These are phyloP conservation scores for Saccharomyces eubayanus DNA, from an alignment of 805 yeast genomes.

Conservation along the genomic window DNA sequence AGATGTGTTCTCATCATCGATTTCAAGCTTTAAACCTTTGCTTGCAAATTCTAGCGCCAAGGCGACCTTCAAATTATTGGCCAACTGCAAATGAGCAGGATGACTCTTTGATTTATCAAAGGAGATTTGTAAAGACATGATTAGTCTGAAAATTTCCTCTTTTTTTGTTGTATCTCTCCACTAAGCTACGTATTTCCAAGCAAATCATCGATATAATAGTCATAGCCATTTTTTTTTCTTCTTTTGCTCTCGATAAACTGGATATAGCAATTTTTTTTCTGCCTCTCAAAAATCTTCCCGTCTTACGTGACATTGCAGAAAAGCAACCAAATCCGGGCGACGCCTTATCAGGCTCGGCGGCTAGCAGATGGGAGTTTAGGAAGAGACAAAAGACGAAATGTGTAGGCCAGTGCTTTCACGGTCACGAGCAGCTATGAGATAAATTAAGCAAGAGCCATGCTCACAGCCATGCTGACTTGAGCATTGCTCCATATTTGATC, in stretches of 20 bases:
- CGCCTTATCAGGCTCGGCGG: background rate
- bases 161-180: background rate
- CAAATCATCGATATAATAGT: background rate
- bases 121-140: conserved; percentile 20
- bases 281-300: background rate
- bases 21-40: conserved; percentile 16
- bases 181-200: background rate
- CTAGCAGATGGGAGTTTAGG: background rate
- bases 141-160: background rate
- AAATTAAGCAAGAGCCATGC: too few relatives aligned
- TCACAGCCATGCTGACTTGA: too few relatives aligned
- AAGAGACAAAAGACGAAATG: background rate
- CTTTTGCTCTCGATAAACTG: background rate
- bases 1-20: conserved; percentile 8
- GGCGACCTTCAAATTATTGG: conserved; percentile 29
- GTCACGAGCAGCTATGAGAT: too few relatives aligned
- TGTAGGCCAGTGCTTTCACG: background rate
- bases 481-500: too few relatives aligned
- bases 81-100: conserved; percentile 13
- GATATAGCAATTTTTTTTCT: background rate
- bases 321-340: background rate
- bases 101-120: conserved; percentile 25
- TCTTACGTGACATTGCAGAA: background rate
- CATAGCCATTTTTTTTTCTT: background rate
- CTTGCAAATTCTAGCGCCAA: conserved; percentile 24